These are phyloP conservation scores for Lactarius indigo DNA, from an alignment of 768 basidiomycete species.

Conservation along the genomic window DNA sequence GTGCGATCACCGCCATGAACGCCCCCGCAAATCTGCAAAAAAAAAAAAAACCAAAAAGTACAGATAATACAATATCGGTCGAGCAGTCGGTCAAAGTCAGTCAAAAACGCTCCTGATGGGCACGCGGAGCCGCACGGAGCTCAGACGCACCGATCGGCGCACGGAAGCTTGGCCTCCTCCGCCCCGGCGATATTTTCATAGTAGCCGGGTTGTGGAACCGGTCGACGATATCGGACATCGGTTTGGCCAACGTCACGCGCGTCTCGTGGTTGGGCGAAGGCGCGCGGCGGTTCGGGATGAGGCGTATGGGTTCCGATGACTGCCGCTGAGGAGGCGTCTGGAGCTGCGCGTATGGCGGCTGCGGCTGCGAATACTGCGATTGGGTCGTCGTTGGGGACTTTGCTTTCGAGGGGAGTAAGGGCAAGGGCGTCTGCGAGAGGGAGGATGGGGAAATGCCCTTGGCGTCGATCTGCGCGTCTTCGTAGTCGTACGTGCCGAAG, in stretches of 20 bases:
- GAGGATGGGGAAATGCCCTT: background rate
- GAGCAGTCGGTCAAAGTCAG: background rate
- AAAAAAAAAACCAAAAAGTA: background rate
- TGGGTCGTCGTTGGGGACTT: background rate
- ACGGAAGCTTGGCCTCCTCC: background rate
- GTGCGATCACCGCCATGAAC: background rate
- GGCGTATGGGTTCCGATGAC: constrained; percentile 1
- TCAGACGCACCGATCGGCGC: constrained; percentile 16
- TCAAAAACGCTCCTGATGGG: background rate
- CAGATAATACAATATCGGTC: too few species aligned
- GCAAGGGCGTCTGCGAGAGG: background rate
- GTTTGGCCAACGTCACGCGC: background rate
- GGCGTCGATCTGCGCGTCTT: background rate
- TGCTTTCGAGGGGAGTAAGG: background rate
- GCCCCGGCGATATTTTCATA: background rate
- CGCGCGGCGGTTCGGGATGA: constrained; percentile 22
- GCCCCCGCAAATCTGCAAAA: background rate
- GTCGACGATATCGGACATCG: background rate
- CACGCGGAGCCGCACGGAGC: too few species aligned
- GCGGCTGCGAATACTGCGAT: background rate
- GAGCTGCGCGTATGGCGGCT: background rate
- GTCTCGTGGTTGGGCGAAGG: background rate
- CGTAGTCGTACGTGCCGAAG: constrained; percentile 22
- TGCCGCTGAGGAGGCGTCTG: background rate
- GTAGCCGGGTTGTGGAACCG: constrained; percentile 15